phyloP scores from a whole-genome alignment of 1,284 basidiomycete species.

The Albatrellus sp. region DNA sequence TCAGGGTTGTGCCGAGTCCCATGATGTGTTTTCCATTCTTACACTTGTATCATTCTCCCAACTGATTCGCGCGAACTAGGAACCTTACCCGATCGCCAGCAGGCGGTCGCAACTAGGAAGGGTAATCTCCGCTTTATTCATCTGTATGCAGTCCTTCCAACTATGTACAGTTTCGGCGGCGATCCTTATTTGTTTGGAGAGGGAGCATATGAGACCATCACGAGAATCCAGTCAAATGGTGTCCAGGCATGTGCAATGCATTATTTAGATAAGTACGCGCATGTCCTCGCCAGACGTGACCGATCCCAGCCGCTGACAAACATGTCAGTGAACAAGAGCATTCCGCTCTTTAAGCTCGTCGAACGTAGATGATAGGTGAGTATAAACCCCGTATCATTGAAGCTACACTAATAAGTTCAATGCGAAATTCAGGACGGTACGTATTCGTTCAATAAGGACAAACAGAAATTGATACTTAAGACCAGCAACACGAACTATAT shows the following conservation, averaged over 20 bases:
- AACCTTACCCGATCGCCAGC: conserved; percentile 49
- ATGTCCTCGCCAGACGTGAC: not conserved
- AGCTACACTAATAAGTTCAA: conserved; percentile 1
- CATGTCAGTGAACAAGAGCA: conserved; percentile 40
- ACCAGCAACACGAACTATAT: conserved; percentile 45
- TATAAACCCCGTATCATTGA: conserved; percentile 10
- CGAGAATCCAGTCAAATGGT: conserved; percentile 49
- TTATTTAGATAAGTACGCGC: conserved; percentile 37
- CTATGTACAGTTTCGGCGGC: conserved; percentile 29
- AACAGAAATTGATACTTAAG: conserved; percentile 1
- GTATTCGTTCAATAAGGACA: conserved; percentile 2
- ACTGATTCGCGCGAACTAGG: conserved; percentile 18
- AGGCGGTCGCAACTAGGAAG: conserved; percentile 68
- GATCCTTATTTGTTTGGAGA: conserved; percentile 57
- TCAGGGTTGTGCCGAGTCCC: conserved; percentile 49
- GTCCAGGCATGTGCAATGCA: conserved; percentile 54
- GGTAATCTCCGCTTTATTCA: conserved; percentile 19
- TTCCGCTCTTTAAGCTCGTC: conserved; percentile 38
- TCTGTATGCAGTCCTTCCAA: not conserved
- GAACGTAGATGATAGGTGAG: conserved; percentile 53
- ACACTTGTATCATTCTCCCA: not conserved
- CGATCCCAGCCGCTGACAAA: not conserved
- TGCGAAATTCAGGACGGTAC: conserved; percentile 18
- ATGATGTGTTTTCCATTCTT: conserved; percentile 24
- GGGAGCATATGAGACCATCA: conserved; percentile 42